phyloP scores from a whole-genome alignment of 2,329 filamentous ascomycete genomes.

The Cercospora canescens region DNA sequence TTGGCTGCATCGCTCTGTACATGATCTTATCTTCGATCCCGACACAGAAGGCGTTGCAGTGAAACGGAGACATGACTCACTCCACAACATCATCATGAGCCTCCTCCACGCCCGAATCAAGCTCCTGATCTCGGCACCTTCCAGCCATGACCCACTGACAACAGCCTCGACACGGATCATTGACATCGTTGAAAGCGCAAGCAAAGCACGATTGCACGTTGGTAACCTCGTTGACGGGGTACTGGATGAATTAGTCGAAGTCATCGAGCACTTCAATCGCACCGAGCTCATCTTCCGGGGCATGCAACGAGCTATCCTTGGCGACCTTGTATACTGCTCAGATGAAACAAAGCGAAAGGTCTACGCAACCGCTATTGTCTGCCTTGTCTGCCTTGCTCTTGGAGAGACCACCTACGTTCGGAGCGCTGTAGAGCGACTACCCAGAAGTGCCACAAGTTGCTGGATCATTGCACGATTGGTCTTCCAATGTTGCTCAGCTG shows the following conservation, averaged over 20 bases:
- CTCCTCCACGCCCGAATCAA: neutral
- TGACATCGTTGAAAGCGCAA: neutral
- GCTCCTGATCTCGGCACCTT: neutral
- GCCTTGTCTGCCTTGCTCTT: neutral
- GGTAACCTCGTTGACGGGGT: neutral
- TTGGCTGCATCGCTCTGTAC: constrained; percentile 6
- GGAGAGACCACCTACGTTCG: neutral
- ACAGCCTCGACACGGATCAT: neutral
- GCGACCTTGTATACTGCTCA: neutral
- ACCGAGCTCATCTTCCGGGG: neutral
- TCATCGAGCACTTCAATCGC: neutral
- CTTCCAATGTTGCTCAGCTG: neutral
- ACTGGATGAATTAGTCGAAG: neutral
- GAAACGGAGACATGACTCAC: neutral
- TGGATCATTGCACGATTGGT: neutral
- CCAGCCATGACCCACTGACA: neutral
- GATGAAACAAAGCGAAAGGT: neutral
- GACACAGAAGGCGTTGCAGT: neutral
- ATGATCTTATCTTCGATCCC: neutral
- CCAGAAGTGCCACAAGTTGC: neutral
- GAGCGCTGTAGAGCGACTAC: neutral
- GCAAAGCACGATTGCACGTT: neutral
- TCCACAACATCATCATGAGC: neutral
- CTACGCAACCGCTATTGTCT: neutral
- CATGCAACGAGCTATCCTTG: neutral